Evolutionary conservation across 202 grass and related monocot genomes (phyloP).

Genomic region (Zizania palustris): DNA sequence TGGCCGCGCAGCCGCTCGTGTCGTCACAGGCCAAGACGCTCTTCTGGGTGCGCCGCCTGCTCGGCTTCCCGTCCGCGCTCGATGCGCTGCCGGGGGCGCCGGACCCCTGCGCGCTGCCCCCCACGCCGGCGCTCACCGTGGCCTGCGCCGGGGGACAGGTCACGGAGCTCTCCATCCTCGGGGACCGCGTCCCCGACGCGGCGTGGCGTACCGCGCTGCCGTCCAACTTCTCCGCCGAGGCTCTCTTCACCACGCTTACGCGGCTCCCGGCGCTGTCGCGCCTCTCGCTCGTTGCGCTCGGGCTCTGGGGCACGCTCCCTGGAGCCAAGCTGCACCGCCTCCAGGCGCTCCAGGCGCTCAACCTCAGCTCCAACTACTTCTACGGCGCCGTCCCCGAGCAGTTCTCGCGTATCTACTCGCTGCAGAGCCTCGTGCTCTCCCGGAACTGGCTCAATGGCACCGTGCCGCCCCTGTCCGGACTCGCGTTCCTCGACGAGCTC

Average conservation of each 20-base stretch:
- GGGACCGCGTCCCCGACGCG: slow-evolving; percentile 41
- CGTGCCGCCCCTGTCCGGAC: slow-evolving; percentile 50
- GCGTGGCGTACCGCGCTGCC: slow-evolving; percentile 48
- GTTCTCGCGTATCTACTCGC: slow-evolving; percentile 54
- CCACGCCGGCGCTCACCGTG: slow-evolving; percentile 48
- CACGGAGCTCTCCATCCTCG: slow-evolving; percentile 51
- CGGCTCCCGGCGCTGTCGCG: slow-evolving; percentile 43
- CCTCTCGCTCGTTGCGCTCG: slow-evolving; percentile 62
- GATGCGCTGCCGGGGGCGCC: slow-evolving; percentile 26
- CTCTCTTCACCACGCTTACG: slow-evolving; percentile 90
- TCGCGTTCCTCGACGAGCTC: slow-evolving; percentile 61
- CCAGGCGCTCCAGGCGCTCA: slow-evolving; percentile 52
- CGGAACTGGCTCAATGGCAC: slow-evolving; percentile 61
- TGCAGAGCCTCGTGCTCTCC: slow-evolving; percentile 64
- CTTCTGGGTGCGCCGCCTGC: slow-evolving; percentile 52
- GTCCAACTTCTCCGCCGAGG: slow-evolving; percentile 59
- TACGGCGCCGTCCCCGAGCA: slow-evolving; percentile 53
- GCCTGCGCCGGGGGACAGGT: slow-evolving; percentile 58
- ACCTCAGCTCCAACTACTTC: slow-evolving; percentile 78
- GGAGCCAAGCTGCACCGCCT: slow-evolving; percentile 70
- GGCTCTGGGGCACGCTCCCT: slow-evolving; percentile 73
- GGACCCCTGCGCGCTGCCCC: slow-evolving; percentile 60
- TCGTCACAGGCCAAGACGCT: slow-evolving; percentile 75
- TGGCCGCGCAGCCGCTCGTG: slow-evolving; percentile 38
- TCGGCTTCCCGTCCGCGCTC: slow-evolving; percentile 50